These are phyloP conservation scores for Elsinoe perseae DNA, from an alignment of 2,329 filamentous ascomycete genomes.

Conservation along the genomic window DNA sequence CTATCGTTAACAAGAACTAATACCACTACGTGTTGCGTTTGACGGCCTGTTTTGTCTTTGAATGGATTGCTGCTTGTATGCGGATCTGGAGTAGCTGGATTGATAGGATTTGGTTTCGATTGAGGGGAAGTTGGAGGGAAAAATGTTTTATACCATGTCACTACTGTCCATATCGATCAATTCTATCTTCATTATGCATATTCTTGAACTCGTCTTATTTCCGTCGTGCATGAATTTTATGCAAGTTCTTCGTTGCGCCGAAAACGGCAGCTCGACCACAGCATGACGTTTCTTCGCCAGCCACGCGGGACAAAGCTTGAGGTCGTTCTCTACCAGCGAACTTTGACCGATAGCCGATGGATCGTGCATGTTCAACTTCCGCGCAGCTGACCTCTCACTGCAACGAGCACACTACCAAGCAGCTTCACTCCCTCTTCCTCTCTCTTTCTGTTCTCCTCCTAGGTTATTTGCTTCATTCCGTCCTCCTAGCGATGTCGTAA, in stretches of 20 bases:
- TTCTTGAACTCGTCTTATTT: background rate
- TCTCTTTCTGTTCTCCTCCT: no score
- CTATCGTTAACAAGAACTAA: conserved; percentile 10
- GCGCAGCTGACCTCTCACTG: background rate
- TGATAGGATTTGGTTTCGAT: background rate
- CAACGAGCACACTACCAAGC: background rate
- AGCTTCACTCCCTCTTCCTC: background rate
- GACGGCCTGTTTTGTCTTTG: background rate
- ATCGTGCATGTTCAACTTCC: background rate
- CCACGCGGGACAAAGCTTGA: background rate
- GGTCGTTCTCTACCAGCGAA: background rate
- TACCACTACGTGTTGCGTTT: conserved; percentile 2
- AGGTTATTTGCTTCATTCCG: no score
- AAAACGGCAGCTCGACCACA: background rate
- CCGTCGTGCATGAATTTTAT: background rate
- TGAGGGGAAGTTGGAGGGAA: background rate
- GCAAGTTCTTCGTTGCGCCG: background rate
- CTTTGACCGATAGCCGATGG: conserved; percentile 1
- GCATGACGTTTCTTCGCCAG: background rate
- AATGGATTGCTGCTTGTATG: background rate
- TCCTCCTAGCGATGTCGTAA: background rate
- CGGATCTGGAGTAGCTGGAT: background rate
- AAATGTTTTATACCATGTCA: conserved; percentile 13
- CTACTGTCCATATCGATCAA: conserved; percentile 8
- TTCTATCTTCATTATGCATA: conserved; percentile 3